These are phyloP conservation scores for Zygoascus tannicola DNA, from an alignment of 805 yeast genomes.

Conservation along the genomic window DNA sequence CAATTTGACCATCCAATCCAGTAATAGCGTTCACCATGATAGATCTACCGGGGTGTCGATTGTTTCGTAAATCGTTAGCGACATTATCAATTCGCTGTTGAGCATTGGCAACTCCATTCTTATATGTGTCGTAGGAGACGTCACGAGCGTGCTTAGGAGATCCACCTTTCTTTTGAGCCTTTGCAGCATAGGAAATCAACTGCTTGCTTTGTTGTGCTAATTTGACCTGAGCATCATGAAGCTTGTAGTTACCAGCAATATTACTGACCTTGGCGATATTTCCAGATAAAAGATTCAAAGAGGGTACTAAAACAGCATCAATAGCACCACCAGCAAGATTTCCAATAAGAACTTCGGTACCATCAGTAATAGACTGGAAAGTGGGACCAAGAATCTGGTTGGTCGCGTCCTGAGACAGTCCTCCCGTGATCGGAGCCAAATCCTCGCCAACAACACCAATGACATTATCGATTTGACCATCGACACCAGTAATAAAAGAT, in stretches of 20 bases:
- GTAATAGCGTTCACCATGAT: slow-evolving; percentile 14
- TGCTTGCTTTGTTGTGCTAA: slow-evolving; percentile 11
- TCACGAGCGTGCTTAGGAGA: slow-evolving; percentile 4
- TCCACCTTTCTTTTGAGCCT: neutral
- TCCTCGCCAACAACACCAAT: slow-evolving; percentile 17
- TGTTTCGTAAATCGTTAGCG: neutral
- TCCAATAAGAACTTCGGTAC: slow-evolving; percentile 27
- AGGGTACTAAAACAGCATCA: slow-evolving; percentile 23
- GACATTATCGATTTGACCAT: slow-evolving; percentile 27
- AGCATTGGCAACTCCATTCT: slow-evolving; percentile 15
- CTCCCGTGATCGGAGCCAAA: slow-evolving; percentile 20
- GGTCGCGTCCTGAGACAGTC: slow-evolving; percentile 16
- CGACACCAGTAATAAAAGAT: slow-evolving; percentile 25
- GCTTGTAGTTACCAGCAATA: slow-evolving; percentile 17
- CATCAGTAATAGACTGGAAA: slow-evolving; percentile 27
- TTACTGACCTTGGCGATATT: slow-evolving; percentile 15
- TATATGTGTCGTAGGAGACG: slow-evolving; percentile 6
- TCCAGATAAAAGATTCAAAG: slow-evolving; percentile 15
- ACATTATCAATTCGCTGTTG: slow-evolving; percentile 9
- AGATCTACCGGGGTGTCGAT: slow-evolving; percentile 11
- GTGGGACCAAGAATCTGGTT: slow-evolving; percentile 22
- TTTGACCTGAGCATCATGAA: slow-evolving; percentile 14
- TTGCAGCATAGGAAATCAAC: slow-evolving; percentile 1
- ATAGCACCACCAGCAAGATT: slow-evolving; percentile 9
- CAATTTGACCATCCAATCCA: slow-evolving; percentile 20